Base-by-base conservation (phyloP, 306 rosid genomes). In the Medicago arabica region DNA sequence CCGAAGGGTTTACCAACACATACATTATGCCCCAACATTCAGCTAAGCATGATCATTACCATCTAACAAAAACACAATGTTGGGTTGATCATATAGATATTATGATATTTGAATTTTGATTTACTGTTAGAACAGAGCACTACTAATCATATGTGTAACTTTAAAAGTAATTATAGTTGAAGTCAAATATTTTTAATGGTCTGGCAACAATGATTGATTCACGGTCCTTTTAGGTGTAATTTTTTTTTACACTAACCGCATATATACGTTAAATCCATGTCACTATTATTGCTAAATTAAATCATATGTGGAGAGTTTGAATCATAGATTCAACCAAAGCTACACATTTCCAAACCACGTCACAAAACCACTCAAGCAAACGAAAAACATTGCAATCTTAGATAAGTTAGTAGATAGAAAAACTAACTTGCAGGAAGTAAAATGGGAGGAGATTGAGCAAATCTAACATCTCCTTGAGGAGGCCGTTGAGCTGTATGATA, bases 381-480 rank as follows among this genome's bases (percentile, higher is more conserved):
- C 58, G n/a, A 60, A 67, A 43, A 72, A 47, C 64, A 54, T 43
- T 17, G 64, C 19, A 7, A 53, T 36, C 16, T 69, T 1, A 47
- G 36, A 54, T 14, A 64, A 70, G 7, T 34, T 38, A 36, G 7
- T 41, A 66, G 58, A 60, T 28, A 57, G 9, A 46, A 69, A 71
- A 80, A 86, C 99, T 83, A 83, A 95, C 99, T 92, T 69, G 88
- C 55, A 2, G 93, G 90, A 63, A 58, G 87, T 57, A 82, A 84
- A 40, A 93, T 86, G 3, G 87, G 89, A 72, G 84, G 85, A 0
- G 88, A 62, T 19, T 54, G 86, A 14, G 72, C 59, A 47, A 74
- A 71, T 70, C 13, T 71, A 67, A 53, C 71, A 47, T 82, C 75
- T 11, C 50, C 58, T 65, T 17, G 76, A 23, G 73, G 21, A 38